Conservation (phyloP, 495 filamentous ascomycete genomes). For the Saxophila tyrrhenica region DNA sequence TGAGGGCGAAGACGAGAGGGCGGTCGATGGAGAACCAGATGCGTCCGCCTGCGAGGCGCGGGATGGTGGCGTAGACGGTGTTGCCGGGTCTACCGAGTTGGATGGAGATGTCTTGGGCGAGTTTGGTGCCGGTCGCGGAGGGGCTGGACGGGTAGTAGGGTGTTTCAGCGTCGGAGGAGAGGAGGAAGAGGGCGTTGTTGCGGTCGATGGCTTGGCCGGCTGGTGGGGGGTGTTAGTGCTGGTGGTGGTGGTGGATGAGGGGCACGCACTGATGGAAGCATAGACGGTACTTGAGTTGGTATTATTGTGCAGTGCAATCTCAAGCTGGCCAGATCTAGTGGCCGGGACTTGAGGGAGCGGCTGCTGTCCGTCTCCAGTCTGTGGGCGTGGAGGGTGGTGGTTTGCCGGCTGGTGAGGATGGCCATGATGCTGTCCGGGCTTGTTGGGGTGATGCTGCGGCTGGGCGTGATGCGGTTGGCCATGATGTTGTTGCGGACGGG, state of each 20-base stretch:
- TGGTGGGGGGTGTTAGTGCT: conserved; percentile 1
- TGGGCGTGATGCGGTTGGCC: not conserved
- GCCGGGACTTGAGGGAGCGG: not conserved
- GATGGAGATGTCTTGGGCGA: conserved; percentile 26
- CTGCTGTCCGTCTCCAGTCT: not conserved
- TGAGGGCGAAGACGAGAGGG: conserved; percentile 30
- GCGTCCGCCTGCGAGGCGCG: conserved; percentile 31
- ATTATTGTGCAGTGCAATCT: conserved; percentile 14
- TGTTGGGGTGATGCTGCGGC: not conserved
- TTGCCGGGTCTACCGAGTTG: conserved; percentile 26
- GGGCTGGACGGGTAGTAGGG: conserved; percentile 21
- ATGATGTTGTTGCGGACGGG: not conserved
- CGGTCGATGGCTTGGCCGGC: conserved; percentile 19
- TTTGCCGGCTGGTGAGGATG: not conserved
- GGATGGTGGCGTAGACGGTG: conserved; percentile 31
- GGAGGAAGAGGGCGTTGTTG: conserved; percentile 17
- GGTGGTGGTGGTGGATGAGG: not conserved
- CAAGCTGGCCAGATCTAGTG: conserved; percentile 2
- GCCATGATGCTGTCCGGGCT: not conserved
- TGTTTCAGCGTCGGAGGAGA: conserved; percentile 13
- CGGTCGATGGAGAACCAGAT: conserved; percentile 34
- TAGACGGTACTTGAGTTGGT: conserved; percentile 16
- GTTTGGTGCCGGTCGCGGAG: conserved; percentile 10
- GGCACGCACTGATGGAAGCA: conserved; percentile 18
- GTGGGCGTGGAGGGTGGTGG: not conserved